Conservation (phyloP, 371 early-diverging fungal species). For the Mortierella sp. region DNA sequence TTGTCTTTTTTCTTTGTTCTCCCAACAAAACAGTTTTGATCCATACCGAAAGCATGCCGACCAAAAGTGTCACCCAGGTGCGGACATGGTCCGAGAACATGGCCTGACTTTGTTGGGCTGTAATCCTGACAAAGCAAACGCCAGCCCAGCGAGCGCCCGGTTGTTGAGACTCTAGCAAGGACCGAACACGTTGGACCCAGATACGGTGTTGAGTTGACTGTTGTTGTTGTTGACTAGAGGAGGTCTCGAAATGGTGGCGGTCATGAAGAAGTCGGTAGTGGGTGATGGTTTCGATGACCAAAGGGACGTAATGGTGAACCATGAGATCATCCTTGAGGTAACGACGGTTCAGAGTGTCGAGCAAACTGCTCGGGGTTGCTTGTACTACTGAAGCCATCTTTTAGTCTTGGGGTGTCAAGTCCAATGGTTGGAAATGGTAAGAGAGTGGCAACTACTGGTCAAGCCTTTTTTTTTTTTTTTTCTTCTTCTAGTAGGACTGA, state of each 20-base stretch:
- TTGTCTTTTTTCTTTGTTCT: background rate
- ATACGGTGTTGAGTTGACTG: slow-evolving; percentile 54
- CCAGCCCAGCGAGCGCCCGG: slow-evolving; percentile 65
- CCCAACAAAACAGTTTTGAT: background rate
- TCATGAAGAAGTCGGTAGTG: slow-evolving; percentile 58
- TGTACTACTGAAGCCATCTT: slow-evolving; percentile 34
- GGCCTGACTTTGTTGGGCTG: slow-evolving; percentile 61
- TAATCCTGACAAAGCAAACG: slow-evolving; percentile 59
- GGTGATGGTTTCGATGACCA: slow-evolving; percentile 59
- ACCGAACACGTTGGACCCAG: slow-evolving; percentile 67
- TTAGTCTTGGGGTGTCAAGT: background rate
- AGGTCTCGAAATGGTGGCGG: slow-evolving; percentile 9
- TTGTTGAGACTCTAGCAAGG: slow-evolving; percentile 66
- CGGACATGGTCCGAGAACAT: slow-evolving; percentile 57
- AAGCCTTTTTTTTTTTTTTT: background rate
- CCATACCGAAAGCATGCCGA: slow-evolving; percentile 48
- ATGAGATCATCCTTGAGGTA: slow-evolving; percentile 49
- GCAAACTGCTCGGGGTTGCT: slow-evolving; percentile 36
- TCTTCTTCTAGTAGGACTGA: background rate
- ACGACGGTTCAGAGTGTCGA: slow-evolving; percentile 42
- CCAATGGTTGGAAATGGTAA: background rate
- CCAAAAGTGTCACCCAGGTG: slow-evolving; percentile 54
- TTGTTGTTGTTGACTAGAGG: slow-evolving; percentile 25
- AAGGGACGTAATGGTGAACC: slow-evolving; percentile 52
- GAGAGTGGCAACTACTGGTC: background rate